A percentile compares a stretch with the other conserved stretches of the same genome.
phyloP scores from a whole-genome alignment of 2,329 filamentous ascomycete genomes.

The Alternaria sp. region DNA sequence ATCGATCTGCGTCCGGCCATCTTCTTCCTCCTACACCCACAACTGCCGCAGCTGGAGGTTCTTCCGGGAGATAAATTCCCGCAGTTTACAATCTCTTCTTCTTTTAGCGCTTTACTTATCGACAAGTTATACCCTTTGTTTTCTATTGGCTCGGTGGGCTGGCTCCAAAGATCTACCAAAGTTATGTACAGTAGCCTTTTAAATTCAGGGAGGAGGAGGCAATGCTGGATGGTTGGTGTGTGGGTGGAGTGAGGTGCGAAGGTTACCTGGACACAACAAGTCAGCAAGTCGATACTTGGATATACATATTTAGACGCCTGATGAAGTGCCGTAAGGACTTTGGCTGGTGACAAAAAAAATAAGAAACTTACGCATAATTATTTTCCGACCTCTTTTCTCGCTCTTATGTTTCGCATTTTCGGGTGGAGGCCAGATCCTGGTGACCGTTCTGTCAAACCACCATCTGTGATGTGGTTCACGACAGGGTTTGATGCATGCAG shows the following conservation, averaged over 20 bases:
- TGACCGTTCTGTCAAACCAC: background rate
- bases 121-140: slow-evolving; percentile 46
- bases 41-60: slow-evolving; percentile 15
- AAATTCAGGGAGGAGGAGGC: slow-evolving; percentile 4
- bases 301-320: slow-evolving; percentile 22
- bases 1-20: slow-evolving; percentile 48
- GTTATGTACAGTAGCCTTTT: slow-evolving; percentile 34
- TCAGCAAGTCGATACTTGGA: slow-evolving; percentile 26
- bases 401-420: background rate
- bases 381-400: background rate
- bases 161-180: slow-evolving; percentile 29
- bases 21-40: slow-evolving; percentile 45
- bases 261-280: slow-evolving; percentile 21
- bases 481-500: background rate
- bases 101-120: slow-evolving; percentile 22
- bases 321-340: slow-evolving; percentile 3
- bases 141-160: slow-evolving; percentile 30
- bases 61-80: slow-evolving; percentile 19
- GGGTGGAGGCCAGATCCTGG: background rate
- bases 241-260: background rate
- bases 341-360: slow-evolving; percentile 16
- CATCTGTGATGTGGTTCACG: background rate
- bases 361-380: slow-evolving; percentile 29
- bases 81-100: slow-evolving; percentile 7
- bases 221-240: background rate